A percentile compares a stretch with the other conserved stretches of the same genome.
Conservation (phyloP, 2,329 filamentous ascomycete species). For the Colletotrichum melonis region DNA sequence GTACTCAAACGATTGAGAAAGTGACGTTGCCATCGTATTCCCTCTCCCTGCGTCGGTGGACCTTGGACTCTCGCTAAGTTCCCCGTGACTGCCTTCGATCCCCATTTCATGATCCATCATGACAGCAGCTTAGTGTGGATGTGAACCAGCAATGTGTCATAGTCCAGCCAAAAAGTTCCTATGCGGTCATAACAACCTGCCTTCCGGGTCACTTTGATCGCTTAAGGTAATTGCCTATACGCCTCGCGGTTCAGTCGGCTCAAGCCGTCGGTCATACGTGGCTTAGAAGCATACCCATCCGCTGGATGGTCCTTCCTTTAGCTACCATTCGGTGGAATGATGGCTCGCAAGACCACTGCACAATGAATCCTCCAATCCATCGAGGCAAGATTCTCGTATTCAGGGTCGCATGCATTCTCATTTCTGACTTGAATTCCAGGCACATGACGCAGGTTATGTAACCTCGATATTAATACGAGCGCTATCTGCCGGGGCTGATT, state of each 20-base stretch:
- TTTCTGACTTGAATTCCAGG: constrained; percentile 20
- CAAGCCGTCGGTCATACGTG: not conserved
- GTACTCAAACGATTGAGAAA: not conserved
- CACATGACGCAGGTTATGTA: constrained; percentile 28
- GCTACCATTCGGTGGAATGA: not conserved
- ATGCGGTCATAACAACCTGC: not conserved
- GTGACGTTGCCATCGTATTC: constrained; percentile 25
- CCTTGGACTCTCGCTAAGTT: constrained; percentile 9
- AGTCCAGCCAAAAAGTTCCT: not conserved
- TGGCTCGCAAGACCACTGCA: not conserved
- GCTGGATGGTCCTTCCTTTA: not conserved
- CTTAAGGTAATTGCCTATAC: not conserved
- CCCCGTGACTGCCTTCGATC: constrained; percentile 1
- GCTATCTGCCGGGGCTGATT: constrained; percentile 3
- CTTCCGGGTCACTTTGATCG: not conserved
- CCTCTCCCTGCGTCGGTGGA: not conserved
- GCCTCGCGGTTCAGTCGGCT: not conserved
- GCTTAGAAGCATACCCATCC: not conserved
- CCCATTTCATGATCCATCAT: constrained; percentile 19
- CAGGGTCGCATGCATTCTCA: constrained; percentile 21
- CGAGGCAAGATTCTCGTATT: constrained; percentile 24
- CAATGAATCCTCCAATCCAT: not conserved
- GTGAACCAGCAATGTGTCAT: not conserved
- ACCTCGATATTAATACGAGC: constrained; percentile 25
- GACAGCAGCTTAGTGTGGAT: not conserved